Conservation (phyloP, 73 alveolate genomes). For the Stentor coeruleus region DNA sequence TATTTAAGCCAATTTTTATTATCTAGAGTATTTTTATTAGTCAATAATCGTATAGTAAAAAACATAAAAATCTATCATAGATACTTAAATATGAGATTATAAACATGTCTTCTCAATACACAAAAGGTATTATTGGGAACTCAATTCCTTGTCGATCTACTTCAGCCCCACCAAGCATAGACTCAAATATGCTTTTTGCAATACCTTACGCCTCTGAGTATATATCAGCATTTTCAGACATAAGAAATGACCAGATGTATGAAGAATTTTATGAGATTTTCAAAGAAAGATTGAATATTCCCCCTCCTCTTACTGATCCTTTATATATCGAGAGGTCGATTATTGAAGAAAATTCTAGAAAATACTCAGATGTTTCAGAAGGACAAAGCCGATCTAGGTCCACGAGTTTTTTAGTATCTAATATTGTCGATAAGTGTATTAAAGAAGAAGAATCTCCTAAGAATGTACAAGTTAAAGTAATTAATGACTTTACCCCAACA, state of each 20-base stretch:
- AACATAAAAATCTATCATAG: too few species aligned
- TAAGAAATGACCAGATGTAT: conserved; percentile 6
- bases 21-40: too few species aligned
- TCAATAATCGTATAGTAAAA: too few species aligned
- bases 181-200: conserved; percentile 4
- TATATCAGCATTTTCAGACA: neutral
- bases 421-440: neutral
- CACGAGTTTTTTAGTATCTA: neutral
- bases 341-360: neutral
- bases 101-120: too few species aligned
- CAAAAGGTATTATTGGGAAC: too few species aligned
- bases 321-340: too few species aligned
- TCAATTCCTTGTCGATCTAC: neutral
- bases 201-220: neutral
- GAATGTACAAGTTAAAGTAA: neutral
- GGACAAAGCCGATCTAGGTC: conserved; percentile 21
- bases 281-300: neutral
- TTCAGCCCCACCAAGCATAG: conserved; percentile 26
- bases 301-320: conserved; percentile 23
- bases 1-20: too few species aligned
- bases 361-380: neutral
- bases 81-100: too few species aligned
- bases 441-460: neutral
- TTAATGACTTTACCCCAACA: neutral
- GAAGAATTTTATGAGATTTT: conserved; percentile 1